Evolutionary conservation across 1,284 basidiomycete species (phyloP).

Genomic region (Fomitopsis pinicola): DNA sequence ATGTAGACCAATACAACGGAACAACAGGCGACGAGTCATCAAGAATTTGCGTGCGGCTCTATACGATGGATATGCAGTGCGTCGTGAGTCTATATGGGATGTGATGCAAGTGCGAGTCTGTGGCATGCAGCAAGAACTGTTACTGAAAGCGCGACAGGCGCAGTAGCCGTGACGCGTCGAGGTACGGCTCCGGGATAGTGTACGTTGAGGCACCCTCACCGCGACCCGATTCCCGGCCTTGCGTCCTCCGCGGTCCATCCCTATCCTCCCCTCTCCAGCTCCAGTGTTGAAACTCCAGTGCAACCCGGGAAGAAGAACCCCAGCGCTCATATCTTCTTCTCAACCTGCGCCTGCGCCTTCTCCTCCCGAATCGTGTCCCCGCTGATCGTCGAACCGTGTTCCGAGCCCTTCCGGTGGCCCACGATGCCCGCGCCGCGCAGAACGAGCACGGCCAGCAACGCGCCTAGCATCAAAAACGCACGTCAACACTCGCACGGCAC

Average conservation of each 20-base stretch:
- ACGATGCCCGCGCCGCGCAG: conserved; percentile 58
- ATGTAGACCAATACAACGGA: too few species aligned
- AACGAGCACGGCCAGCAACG: conserved; percentile 45
- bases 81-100: not conserved
- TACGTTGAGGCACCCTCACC: not conserved
- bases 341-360: conserved; percentile 1
- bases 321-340: not conserved
- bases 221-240: not conserved
- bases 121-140: too few species aligned
- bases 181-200: not conserved
- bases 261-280: not conserved
- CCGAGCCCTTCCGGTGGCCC: conserved; percentile 31
- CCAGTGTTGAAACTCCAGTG: not conserved
- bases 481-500: not conserved
- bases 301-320: not conserved
- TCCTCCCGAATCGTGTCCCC: conserved; percentile 5
- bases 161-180: not conserved
- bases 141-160: not conserved
- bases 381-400: conserved; percentile 1
- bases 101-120: not conserved
- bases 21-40: not conserved
- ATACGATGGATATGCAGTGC: not conserved
- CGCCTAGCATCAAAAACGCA: conserved; percentile 32
- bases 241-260: not conserved
- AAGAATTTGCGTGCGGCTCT: not conserved